A percentile compares a stretch with the other conserved stretches of the same genome.
Evolutionary conservation across 441 rosid species (phyloP).

Genomic region (Syzygium syzygioides): DNA sequence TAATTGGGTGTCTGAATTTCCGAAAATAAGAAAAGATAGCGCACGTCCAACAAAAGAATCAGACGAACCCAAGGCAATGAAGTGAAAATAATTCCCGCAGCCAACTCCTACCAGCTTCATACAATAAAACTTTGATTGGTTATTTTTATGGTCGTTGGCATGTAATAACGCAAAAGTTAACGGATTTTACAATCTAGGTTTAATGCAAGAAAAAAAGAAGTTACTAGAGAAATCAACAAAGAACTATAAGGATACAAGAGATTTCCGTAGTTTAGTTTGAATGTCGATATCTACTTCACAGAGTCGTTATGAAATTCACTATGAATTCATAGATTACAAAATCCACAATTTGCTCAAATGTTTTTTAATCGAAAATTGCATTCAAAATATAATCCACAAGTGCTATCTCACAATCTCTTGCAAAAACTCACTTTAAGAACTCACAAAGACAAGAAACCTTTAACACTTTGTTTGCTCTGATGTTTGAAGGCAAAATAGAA

Average conservation of each 20-base stretch:
- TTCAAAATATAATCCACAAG: not conserved
- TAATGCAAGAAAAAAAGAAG: no score
- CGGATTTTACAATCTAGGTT: no score
- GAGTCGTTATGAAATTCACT: not conserved
- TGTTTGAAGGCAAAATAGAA: not conserved
- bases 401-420: not conserved
- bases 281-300: not conserved
- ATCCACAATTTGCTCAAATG: not conserved
- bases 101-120: no score
- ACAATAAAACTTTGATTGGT: no score
- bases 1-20: not conserved
- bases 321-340: not conserved
- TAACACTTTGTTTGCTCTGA: not conserved
- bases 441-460: not conserved
- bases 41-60: no score
- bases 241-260: no score
- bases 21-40: not conserved
- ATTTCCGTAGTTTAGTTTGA: not conserved
- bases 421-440: not conserved
- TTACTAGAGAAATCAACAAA: no score
- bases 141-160: no score
- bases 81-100: no score
- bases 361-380: no score
- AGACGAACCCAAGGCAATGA: no score
- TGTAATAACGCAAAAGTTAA: no score